Evolutionary conservation across 495 filamentous ascomycete genomes (phyloP), one percentile per base, ranked within the genome.

Genomic region (Elaphomyces granulatus): DNA sequence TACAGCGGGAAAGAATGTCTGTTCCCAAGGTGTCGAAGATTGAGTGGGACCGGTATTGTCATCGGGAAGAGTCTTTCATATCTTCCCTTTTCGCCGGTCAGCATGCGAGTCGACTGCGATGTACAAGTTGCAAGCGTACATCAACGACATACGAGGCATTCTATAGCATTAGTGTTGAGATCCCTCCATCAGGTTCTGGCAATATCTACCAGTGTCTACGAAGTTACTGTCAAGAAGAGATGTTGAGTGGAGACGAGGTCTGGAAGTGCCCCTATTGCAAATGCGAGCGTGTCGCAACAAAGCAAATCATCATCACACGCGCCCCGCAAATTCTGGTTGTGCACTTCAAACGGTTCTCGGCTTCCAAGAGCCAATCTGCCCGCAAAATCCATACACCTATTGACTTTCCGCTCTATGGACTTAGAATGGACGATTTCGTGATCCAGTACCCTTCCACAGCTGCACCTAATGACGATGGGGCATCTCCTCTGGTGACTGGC

Each of bases 181-280:
- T 81, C 20, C 77, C 77, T 0, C 50, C 62, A 0, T 58, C 55
- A 1, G 68, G 67, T 1, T 61, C 61, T 2, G 60, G 61, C 1
- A 65, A 75, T 36, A 66, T 83, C 19, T 62, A 74, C 36, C 71
- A 80, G 40, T 84, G 81, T 48, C 61, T 85, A 2, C 65, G 64
- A 17, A 75, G 70, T 49, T 85, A 81, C 54, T 80, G 76, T 42
- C 60, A 74, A 36, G 72, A 81, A 46, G 80, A 85, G 51, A 68
- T 64, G 47, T 61, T 85, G 21, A 68, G 66, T 32, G 68, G 69
- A n/a, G 77, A 78, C 30, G 77, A 83, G 37, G 67, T 73, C 3
- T 84, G 80, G 79, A 71, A 76, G 44, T 85, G 80, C 41, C 75
- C 79, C 12, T 60, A 71, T 38, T 85, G 80, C 65, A 80, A 81